Percentiles rank a stretch among this genome's conserved stretches.
These are phyloP conservation scores for Mycena amicta DNA, from an alignment of 768 basidiomycete species.

Conservation along the genomic window DNA sequence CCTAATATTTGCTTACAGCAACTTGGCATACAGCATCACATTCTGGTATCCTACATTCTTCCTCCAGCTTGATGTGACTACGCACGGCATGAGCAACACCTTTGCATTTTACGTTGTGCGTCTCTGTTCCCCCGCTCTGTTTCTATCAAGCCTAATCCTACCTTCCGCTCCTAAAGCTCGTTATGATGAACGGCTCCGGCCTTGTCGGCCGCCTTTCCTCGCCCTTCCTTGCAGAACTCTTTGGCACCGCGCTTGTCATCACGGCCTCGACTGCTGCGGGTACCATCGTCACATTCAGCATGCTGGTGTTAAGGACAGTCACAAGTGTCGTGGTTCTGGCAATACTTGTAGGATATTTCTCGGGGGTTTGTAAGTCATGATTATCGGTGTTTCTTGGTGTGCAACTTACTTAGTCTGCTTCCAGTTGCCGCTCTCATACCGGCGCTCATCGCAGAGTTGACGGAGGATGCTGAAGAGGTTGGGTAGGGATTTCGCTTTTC, in stretches of 20 bases:
- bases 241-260: slow-evolving; percentile 34
- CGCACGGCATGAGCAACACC: slow-evolving; percentile 44
- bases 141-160: not conserved
- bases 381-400: too few relatives aligned
- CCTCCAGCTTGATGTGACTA: slow-evolving; percentile 54
- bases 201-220: slow-evolving; percentile 40
- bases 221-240: slow-evolving; percentile 33
- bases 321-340: slow-evolving; percentile 37
- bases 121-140: slow-evolving; percentile 6
- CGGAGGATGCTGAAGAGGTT: slow-evolving; percentile 47
- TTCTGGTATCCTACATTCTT: slow-evolving; percentile 58
- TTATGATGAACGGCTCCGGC: slow-evolving; percentile 40
- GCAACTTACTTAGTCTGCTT: too few relatives aligned
- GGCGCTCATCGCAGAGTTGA: slow-evolving; percentile 46
- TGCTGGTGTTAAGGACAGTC: slow-evolving; percentile 32
- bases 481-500: too few relatives aligned
- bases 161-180: slow-evolving; percentile 30
- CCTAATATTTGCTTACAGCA: slow-evolving; percentile 27
- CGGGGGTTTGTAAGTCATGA: slow-evolving; percentile 39
- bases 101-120: slow-evolving; percentile 61
- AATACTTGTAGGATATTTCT: slow-evolving; percentile 43
- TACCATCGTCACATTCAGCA: slow-evolving; percentile 37
- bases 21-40: slow-evolving; percentile 37
- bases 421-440: slow-evolving; percentile 44
- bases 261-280: slow-evolving; percentile 30